Evolutionary conservation across 495 filamentous ascomycete genomes (phyloP), one percentile per base, ranked within the genome.

Genomic region (Aspergillus heteromorphus): DNA sequence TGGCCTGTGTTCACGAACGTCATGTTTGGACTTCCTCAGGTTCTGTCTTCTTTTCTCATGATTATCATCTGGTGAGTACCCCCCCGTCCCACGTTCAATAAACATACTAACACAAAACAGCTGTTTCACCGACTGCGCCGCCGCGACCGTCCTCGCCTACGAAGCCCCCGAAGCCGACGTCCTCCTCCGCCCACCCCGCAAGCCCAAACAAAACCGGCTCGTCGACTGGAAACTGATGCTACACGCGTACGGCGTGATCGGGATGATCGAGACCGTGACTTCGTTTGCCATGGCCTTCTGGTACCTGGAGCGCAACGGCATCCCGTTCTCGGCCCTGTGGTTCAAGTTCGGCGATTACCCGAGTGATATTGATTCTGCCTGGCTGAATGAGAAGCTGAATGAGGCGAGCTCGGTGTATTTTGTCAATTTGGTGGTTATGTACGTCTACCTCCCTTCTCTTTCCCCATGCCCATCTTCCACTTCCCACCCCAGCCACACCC

Each of bases 1-100:
- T 69, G 83, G 85, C 85, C 86, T 0, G 80, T 89, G 14, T 71
- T 88, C 60, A 83, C 78, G 9, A 87, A 83, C 54, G 80, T 89
- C 21, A 42, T 83, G 5, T 84, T 89, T 57, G 86, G 87, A 2
- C 65, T 89, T 16, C 87, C 86, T 2, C 83, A 87, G 56, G 76
- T 84, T 17, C 70, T 88, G 23, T 83, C 79, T 2, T 82, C 78
- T 2, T 89, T 88, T 65, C 67, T 87, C 31, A 87, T 87, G 84
- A 83, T 84, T 40, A 79, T 83, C 45, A 83, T 84, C 49, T 74
- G 85, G 67, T 86, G 81, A 59, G 83, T 83, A 61, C 78, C 0
- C 77, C 8, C 7, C 51, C 14, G 40, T 23, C n/a, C 34, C 23
- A 4, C 80, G 81, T 18, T 0, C 25, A n/a, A n/a, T n/a, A n/a